Evolutionary conservation across 2,329 filamentous ascomycete species (phyloP).

Genomic region (Aspergillus carbonarius): DNA sequence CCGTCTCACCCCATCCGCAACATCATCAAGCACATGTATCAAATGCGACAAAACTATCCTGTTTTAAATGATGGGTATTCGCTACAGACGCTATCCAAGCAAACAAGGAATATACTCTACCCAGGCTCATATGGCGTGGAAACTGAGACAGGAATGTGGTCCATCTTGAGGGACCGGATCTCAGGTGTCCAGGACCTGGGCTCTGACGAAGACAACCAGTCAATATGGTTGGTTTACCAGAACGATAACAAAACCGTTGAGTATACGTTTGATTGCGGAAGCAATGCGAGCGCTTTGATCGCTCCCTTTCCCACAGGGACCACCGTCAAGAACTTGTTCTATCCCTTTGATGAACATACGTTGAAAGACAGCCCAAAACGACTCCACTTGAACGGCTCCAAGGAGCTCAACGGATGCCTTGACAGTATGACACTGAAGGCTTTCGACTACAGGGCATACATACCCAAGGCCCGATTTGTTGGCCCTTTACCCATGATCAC

Average conservation of each 20-base stretch:
- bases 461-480: constrained; percentile 53
- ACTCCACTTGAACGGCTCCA: constrained; percentile 51
- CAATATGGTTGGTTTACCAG: constrained; percentile 47
- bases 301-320: constrained; percentile 56
- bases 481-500: constrained; percentile 59
- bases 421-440: constrained; percentile 52
- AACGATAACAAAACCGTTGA: constrained; percentile 50
- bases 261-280: constrained; percentile 60
- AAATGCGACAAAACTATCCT: constrained; percentile 57
- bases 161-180: constrained; percentile 54
- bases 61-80: constrained; percentile 61
- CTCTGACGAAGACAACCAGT: constrained; percentile 44
- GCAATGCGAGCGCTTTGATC: constrained; percentile 51
- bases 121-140: constrained; percentile 54
- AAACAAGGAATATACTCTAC: constrained; percentile 52
- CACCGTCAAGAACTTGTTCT: constrained; percentile 63
- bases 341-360: constrained; percentile 58
- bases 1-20: constrained; percentile 62
- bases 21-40: constrained; percentile 61
- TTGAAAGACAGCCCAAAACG: constrained; percentile 49
- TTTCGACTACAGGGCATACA: constrained; percentile 62
- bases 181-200: constrained; percentile 54
- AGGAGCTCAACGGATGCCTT: constrained; percentile 56
- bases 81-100: constrained; percentile 57
- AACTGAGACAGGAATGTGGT: constrained; percentile 63